Evolutionary conservation across 768 basidiomycete species (phyloP).

Genomic region (Auriscalpium vulgare): DNA sequence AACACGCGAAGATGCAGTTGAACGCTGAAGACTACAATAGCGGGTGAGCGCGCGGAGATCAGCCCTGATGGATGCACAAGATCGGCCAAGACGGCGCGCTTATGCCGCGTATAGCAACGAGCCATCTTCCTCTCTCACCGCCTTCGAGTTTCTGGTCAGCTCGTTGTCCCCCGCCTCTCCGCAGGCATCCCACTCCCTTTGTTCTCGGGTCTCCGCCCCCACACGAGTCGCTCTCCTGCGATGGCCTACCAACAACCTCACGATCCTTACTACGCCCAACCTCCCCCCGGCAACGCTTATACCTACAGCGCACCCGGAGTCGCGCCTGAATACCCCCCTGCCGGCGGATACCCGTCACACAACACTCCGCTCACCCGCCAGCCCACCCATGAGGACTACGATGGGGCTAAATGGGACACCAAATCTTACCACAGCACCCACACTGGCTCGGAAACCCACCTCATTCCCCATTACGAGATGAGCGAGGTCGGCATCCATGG

Average conservation of each 20-base stretch:
- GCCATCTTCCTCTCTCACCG: neutral
- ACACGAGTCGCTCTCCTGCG: neutral
- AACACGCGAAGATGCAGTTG: no score
- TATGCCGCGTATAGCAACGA: neutral
- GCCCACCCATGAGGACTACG: slow-evolving; percentile 15
- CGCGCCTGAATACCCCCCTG: slow-evolving; percentile 13
- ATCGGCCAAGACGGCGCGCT: neutral
- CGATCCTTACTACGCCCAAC: slow-evolving; percentile 16
- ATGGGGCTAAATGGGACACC: slow-evolving; percentile 30
- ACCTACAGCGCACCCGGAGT: slow-evolving; percentile 3
- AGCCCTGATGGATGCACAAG: no score
- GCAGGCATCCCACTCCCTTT: neutral
- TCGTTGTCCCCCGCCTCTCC: neutral
- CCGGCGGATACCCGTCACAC: slow-evolving; percentile 5
- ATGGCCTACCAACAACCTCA: slow-evolving; percentile 25
- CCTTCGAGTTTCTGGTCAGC: neutral
- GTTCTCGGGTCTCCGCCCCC: neutral
- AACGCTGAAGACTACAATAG: no score
- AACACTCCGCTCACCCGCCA: slow-evolving; percentile 2
- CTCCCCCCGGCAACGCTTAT: neutral
- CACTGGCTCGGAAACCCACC: slow-evolving; percentile 65
- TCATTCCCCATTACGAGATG: slow-evolving; percentile 56
- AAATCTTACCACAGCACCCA: slow-evolving; percentile 61
- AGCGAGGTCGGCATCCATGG: slow-evolving; percentile 33
- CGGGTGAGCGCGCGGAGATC: no score